phyloP scores from a whole-genome alignment of 371 early-diverging fungal species.

The Coemansia sp. region DNA sequence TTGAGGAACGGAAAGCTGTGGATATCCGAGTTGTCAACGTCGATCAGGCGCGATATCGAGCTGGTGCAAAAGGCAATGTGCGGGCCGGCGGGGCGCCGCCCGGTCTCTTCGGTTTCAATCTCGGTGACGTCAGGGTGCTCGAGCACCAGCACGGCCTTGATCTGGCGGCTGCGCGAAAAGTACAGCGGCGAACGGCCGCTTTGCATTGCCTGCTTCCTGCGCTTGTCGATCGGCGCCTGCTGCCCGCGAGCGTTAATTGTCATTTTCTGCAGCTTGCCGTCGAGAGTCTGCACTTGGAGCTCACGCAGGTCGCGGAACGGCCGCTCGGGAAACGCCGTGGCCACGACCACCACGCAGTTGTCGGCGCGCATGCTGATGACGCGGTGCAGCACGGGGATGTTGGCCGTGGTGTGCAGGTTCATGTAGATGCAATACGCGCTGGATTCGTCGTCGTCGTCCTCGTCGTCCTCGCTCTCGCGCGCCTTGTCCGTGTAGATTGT shows the following conservation, averaged over 20 bases:
- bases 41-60: conserved; percentile 34
- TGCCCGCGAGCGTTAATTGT: conserved; percentile 15
- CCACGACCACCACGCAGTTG: conserved; percentile 35
- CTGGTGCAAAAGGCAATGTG: conserved; percentile 37
- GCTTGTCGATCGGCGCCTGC: neutral
- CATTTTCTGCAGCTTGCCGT: conserved; percentile 33
- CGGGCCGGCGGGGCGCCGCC: conserved; percentile 29
- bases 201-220: neutral
- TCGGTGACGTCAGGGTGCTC: conserved; percentile 22
- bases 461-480: conserved; percentile 5
- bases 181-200: conserved; percentile 25
- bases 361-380: conserved; percentile 41
- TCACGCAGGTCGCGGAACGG: conserved; percentile 28
- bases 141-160: conserved; percentile 43
- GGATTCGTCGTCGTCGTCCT: conserved; percentile 37
- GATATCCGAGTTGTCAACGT: conserved; percentile 37
- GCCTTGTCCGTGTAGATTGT: conserved; percentile 29
- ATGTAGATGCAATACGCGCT: conserved; percentile 42
- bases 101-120: conserved; percentile 8
- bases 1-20: conserved; percentile 37
- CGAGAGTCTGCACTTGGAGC: conserved; percentile 44
- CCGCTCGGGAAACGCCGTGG: conserved; percentile 32
- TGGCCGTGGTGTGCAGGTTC: conserved; percentile 27
- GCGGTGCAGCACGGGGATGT: conserved; percentile 25
- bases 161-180: conserved; percentile 29